Evolutionary conservation across 768 basidiomycete species (phyloP).

Genomic region (Tubosaeta sp.): DNA sequence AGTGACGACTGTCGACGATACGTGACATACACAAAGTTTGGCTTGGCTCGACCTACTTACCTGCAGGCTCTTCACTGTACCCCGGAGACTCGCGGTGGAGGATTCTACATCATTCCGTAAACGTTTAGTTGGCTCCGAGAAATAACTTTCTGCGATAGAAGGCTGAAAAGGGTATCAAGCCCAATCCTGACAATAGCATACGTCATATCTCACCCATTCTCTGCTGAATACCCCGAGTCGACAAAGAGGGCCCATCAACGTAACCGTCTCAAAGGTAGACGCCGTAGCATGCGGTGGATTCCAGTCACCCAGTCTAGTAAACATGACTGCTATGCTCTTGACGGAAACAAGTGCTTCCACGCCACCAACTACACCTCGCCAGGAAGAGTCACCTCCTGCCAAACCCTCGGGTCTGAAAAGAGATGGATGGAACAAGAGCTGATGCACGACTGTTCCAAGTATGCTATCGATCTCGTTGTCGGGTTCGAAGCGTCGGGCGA

Average conservation of each 20-base stretch:
- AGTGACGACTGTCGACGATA: slow-evolving; percentile 46
- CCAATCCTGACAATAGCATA: not conserved
- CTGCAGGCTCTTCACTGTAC: slow-evolving; percentile 81
- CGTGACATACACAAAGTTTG: not conserved
- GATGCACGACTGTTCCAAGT: slow-evolving; percentile 68
- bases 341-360: slow-evolving; percentile 75
- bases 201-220: slow-evolving; percentile 65
- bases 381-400: slow-evolving; percentile 67
- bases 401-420: slow-evolving; percentile 66
- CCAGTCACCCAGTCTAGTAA: slow-evolving; percentile 73
- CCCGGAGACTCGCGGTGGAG: slow-evolving; percentile 80
- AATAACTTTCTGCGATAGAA: slow-evolving; percentile 70
- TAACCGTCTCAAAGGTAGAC: slow-evolving; percentile 56
- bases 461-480: slow-evolving; percentile 75
- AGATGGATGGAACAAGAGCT: slow-evolving; percentile 59
- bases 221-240: slow-evolving; percentile 81
- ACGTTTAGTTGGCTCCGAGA: slow-evolving; percentile 79
- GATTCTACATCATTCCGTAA: slow-evolving; percentile 72
- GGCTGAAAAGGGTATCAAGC: slow-evolving; percentile 46
- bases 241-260: slow-evolving; percentile 80
- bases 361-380: slow-evolving; percentile 84
- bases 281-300: slow-evolving; percentile 58
- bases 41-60: slow-evolving; percentile 32
- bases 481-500: slow-evolving; percentile 75
- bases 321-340: slow-evolving; percentile 80